Evolutionary conservation across 2,329 filamentous ascomycete genomes (phyloP), one percentile per base, ranked within the genome.

Genomic region (Karstenula rhodostoma): DNA sequence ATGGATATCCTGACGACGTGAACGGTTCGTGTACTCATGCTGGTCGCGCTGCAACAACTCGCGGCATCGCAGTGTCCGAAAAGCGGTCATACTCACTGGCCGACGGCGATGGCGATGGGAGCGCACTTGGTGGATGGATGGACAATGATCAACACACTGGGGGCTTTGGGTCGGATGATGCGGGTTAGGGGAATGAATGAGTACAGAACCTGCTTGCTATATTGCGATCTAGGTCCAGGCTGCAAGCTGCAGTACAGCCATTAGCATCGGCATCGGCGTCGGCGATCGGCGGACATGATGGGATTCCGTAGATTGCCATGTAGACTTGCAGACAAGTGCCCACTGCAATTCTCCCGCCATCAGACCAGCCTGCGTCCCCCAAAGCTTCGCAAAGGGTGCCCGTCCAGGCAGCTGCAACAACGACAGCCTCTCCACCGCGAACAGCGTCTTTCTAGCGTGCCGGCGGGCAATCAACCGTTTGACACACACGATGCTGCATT

Each of bases 241-340:
- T 4, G 48, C 19, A 42, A 35, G 50, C 35, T 51, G 35, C 50
- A 43, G 33, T n/a, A 35, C n/a, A 42, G 32, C 19, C 48, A 52
- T 52, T 33, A 8, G 48, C 48, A 52, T 52, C 50, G 50, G 32
- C 48, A 52, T 52, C 49, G 27, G 48, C 48, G 43, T 52, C 50
- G 50, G 19, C 51, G 51, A 54, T 54, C 37, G 51, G 25, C 37
- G 51, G 29, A 6, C 29, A 32, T 32, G 29, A 54, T 44, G 51
- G 23, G 17, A 54, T 32, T 54, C 35, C 13, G 37, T 7, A 19
- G 13, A 54, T 44, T 54, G 13, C 51, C 37, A 54, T 54, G 51
- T 37, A 13, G 25, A 13, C 43, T 32, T 9, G n/a, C 17, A 7
- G 17, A 40, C 37, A 40, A 40, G 17, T 40, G 37, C 37, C 4